A percentile compares a stretch with the other conserved stretches of the same genome.
Conservation (phyloP, 2,329 filamentous ascomycete genomes). For the Ophiostoma triangulosporum region DNA sequence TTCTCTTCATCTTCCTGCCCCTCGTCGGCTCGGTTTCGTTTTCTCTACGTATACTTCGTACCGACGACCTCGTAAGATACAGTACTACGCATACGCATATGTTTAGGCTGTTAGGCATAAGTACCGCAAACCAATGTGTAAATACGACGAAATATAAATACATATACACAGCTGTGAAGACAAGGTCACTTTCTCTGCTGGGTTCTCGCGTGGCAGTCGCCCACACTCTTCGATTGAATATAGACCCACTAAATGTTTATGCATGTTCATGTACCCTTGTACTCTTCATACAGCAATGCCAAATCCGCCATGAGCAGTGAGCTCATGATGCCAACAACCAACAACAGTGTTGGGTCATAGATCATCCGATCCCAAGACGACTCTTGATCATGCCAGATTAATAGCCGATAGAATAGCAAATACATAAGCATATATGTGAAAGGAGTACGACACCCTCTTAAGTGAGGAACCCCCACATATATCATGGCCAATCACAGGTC, state of each 20-base stretch:
- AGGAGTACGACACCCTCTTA: no score
- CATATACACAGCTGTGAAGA: not conserved
- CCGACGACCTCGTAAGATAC: no score
- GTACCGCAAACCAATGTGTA: not conserved
- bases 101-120: not conserved
- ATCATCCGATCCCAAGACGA: no score
- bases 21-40: not conserved
- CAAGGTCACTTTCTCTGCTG: not conserved
- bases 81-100: no score
- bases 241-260: not conserved
- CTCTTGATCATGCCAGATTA: no score
- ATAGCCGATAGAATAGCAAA: no score
- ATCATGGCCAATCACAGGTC: not conserved
- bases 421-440: no score
- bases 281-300: not conserved
- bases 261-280: not conserved
- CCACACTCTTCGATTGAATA: not conserved
- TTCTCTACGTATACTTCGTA: no score
- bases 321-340: no score
- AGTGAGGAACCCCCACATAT: conserved; percentile 1
- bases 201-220: not conserved
- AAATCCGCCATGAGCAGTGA: no score
- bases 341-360: no score
- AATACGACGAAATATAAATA: not conserved
- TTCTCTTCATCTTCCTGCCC: not conserved